Evolutionary conservation across 2,329 filamentous ascomycete genomes (phyloP).

Genomic region (Neonectria magnoliae): DNA sequence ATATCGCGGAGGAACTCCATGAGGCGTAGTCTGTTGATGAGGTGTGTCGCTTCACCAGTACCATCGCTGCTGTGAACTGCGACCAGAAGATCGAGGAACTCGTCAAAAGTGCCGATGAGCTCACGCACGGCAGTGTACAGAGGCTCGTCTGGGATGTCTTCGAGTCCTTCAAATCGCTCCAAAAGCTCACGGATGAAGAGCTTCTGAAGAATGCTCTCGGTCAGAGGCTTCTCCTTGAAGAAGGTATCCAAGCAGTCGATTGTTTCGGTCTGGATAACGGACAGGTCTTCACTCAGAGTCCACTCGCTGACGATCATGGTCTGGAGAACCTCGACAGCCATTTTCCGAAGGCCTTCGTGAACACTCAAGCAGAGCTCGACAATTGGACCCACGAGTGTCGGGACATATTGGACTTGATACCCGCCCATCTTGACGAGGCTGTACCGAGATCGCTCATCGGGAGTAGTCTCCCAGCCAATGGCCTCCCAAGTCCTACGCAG

Average conservation of each 20-base stretch:
- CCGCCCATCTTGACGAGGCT: conserved; percentile 87
- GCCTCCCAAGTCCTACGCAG: conserved; percentile 90
- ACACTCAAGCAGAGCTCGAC: conserved; percentile 95
- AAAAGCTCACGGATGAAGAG: conserved; percentile 89
- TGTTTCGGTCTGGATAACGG: conserved; percentile 93
- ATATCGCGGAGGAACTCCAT: conserved; percentile 98
- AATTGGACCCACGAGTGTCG: conserved; percentile 88
- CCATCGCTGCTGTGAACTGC: conserved; percentile 84
- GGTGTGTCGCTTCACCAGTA: conserved; percentile 78
- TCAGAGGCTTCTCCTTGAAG: conserved; percentile 89
- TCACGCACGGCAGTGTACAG: conserved; percentile 81
- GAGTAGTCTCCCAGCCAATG: conserved; percentile 92
- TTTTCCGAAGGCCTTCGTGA: conserved; percentile 87
- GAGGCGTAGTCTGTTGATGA: conserved; percentile 87
- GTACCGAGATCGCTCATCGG: conserved; percentile 81
- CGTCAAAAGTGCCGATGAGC: conserved; percentile 85
- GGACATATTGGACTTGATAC: conserved; percentile 98
- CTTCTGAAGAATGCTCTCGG: conserved; percentile 90
- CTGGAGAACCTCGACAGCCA: conserved; percentile 92
- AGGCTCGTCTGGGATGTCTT: conserved; percentile 73
- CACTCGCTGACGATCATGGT: conserved; percentile 99
- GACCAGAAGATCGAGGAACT: conserved; percentile 89
- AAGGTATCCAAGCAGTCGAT: conserved; percentile 91
- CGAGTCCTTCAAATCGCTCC: conserved; percentile 78
- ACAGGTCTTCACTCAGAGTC: conserved; percentile 92